Conservation (phyloP, 2,329 filamentous ascomycete genomes). For the Aspergillus sp. region DNA sequence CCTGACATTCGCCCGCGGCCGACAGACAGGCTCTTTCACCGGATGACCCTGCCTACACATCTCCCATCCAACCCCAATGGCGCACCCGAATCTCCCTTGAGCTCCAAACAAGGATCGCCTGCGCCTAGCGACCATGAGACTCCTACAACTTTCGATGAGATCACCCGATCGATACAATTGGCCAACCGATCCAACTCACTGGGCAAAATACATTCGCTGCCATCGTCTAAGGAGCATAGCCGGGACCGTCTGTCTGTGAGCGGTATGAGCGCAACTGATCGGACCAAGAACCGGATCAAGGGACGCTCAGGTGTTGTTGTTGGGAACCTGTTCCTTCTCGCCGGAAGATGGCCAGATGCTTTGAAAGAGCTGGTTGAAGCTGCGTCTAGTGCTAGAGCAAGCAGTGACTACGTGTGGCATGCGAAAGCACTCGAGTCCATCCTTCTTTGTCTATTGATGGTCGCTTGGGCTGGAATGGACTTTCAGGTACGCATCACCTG, state of each 20-base stretch:
- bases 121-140: conserved; percentile 43
- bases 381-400: conserved; percentile 71
- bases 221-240: conserved; percentile 56
- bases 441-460: conserved; percentile 76
- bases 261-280: conserved; percentile 76
- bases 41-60: conserved; percentile 78
- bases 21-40: conserved; percentile 62
- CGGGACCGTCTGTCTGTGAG: conserved; percentile 62
- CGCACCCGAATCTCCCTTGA: conserved; percentile 41
- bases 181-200: conserved; percentile 43
- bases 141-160: conserved; percentile 58
- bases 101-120: conserved; percentile 39
- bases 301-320: conserved; percentile 77
- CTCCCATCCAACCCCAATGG: conserved; percentile 50
- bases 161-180: conserved; percentile 47
- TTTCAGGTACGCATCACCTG: conserved; percentile 56
- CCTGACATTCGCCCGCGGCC: conserved; percentile 47
- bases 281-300: conserved; percentile 77
- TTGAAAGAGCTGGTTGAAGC: conserved; percentile 80
- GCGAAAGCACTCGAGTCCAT: conserved; percentile 92
- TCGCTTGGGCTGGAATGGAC: conserved; percentile 80
- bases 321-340: conserved; percentile 82
- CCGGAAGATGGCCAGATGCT: conserved; percentile 87
- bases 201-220: conserved; percentile 38
- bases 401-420: conserved; percentile 95